Conservation (phyloP, 2,329 filamentous ascomycete species). For the Trichophyton mentagrophytes region DNA sequence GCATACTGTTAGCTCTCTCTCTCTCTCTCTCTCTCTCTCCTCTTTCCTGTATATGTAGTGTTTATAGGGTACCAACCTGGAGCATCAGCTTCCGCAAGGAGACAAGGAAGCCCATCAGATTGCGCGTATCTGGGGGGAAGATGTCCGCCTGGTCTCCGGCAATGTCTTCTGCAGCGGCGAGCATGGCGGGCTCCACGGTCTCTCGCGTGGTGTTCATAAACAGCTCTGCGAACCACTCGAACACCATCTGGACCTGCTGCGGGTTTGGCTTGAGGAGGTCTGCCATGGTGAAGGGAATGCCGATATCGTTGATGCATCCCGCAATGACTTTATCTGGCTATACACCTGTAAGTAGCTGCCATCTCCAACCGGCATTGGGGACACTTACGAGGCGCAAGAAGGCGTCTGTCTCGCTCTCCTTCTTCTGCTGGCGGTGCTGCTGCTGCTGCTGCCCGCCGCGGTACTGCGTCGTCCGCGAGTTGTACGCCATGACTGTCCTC, state of each 20-base stretch:
- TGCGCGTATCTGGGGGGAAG: conserved; percentile 73
- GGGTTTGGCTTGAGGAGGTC: conserved; percentile 92
- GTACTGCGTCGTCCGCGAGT: conserved; percentile 40
- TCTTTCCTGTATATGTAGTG: background rate
- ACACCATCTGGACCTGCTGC: conserved; percentile 89
- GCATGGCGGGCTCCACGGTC: conserved; percentile 89
- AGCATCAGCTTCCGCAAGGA: conserved; percentile 65
- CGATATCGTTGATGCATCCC: conserved; percentile 93
- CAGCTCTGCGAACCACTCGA: conserved; percentile 93
- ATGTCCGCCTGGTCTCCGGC: conserved; percentile 75
- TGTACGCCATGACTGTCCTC: conserved; percentile 34
- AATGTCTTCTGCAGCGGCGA: conserved; percentile 65
- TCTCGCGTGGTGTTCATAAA: conserved; percentile 89
- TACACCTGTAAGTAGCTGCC: background rate
- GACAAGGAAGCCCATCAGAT: conserved; percentile 91
- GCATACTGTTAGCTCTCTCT: background rate
- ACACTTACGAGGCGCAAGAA: conserved; percentile 43
- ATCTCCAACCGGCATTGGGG: background rate
- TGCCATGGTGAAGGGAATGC: conserved; percentile 71
- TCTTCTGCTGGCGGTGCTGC: conserved; percentile 36
- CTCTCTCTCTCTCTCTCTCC: no score
- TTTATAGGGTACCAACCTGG: conserved; percentile 36
- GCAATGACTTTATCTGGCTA: conserved; percentile 69
- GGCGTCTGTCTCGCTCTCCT: conserved; percentile 45
- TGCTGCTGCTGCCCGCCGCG: conserved; percentile 31